These are phyloP conservation scores for Suhomyces bokatorum DNA, from an alignment of 1,139 yeast genomes.

Conservation along the genomic window DNA sequence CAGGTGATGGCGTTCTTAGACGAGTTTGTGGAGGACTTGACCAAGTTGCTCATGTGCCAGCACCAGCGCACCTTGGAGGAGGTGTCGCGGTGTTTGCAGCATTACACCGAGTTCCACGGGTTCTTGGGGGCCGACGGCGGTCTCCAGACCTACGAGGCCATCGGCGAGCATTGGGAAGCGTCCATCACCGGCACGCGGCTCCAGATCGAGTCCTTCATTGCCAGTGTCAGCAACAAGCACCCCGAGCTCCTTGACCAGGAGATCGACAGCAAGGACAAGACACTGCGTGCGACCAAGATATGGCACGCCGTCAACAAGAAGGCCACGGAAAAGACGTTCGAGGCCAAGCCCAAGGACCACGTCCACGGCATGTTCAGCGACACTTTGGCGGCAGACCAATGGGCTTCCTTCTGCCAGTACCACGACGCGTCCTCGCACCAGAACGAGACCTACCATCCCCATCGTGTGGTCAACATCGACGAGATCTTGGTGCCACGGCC, in stretches of 20 bases:
- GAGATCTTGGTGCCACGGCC: constrained; percentile 21
- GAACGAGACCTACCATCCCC: constrained; percentile 36
- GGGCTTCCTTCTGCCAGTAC: constrained; percentile 32
- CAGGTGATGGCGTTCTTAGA: constrained; percentile 47
- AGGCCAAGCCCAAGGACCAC: constrained; percentile 29
- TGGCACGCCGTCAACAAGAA: constrained; percentile 31
- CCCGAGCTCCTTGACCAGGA: constrained; percentile 34
- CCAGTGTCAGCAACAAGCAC: constrained; percentile 30
- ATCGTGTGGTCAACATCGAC: constrained; percentile 21
- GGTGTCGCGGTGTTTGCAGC: constrained; percentile 28
- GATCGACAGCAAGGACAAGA: constrained; percentile 32
- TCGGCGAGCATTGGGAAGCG: constrained; percentile 38
- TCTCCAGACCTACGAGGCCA: constrained; percentile 20
- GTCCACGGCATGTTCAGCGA: constrained; percentile 36
- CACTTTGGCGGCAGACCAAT: constrained; percentile 35
- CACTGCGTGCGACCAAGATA: constrained; percentile 25
- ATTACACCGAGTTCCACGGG: constrained; percentile 45
- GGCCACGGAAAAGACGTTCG: constrained; percentile 26
- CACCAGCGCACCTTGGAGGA: constrained; percentile 32
- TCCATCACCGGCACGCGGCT: constrained; percentile 31
- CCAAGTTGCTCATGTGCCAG: constrained; percentile 36
- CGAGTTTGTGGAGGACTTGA: constrained; percentile 50
- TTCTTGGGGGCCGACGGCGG: constrained; percentile 15
- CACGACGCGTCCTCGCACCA: constrained; percentile 29
- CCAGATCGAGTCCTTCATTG: constrained; percentile 40